A percentile compares a stretch with the other conserved stretches of the same genome.
phyloP scores from a whole-genome alignment of 139 green algal genomes.

The Chlamydomonas applanata region DNA sequence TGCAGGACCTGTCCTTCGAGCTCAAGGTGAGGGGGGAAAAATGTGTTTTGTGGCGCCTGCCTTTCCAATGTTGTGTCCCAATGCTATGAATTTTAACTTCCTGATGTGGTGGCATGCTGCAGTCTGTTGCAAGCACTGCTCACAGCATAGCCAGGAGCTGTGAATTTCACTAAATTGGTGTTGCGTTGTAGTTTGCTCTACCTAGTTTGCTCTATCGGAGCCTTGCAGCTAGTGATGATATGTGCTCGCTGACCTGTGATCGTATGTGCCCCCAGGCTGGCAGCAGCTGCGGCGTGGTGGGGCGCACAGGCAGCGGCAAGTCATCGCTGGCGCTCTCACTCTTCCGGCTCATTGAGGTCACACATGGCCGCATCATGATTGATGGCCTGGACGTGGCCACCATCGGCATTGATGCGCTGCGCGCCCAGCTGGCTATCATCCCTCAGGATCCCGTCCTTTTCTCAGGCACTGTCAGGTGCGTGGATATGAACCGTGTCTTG shows the following conservation, averaged over 20 bases:
- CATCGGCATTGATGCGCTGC: conserved; percentile 70
- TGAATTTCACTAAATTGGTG: no score
- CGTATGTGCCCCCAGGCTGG: conserved; percentile 59
- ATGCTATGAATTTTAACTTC: no score
- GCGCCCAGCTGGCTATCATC: conserved; percentile 79
- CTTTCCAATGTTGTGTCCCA: no score
- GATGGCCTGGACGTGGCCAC: conserved; percentile 65
- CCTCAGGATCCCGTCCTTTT: conserved; percentile 81
- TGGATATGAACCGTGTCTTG: no score
- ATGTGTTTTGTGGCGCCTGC: no score
- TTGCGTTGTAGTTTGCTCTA: no score
- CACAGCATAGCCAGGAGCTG: no score
- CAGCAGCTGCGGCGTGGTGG: conserved; percentile 63
- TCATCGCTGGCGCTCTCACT: conserved; percentile 76
- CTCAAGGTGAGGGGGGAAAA: conserved; percentile 30
- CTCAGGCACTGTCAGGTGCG: conserved; percentile 66
- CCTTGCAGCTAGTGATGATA: no score
- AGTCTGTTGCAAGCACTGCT: no score
- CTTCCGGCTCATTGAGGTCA: conserved; percentile 79
- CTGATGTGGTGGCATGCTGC: no score
- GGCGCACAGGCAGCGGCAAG: conserved; percentile 80
- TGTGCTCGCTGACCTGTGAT: no score
- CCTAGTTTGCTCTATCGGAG: no score
- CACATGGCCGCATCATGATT: conserved; percentile 60
- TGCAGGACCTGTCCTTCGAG: conserved; percentile 67